These are phyloP conservation scores for Xylogone sp. DNA, from an alignment of 2,329 filamentous ascomycete genomes.

Conservation along the genomic window DNA sequence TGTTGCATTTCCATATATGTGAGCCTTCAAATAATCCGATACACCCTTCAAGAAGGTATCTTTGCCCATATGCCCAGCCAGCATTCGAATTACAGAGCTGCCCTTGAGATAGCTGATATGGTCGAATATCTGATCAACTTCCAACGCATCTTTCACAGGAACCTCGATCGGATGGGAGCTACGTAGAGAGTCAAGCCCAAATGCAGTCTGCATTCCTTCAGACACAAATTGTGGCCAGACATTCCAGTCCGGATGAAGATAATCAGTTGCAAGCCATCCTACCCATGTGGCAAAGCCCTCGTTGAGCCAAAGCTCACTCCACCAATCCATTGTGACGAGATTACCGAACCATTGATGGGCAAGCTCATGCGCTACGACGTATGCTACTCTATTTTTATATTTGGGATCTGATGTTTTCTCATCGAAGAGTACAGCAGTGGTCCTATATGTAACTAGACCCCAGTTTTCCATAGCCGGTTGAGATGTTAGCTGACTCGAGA, in stretches of 20 bases:
- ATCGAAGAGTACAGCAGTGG: conserved; percentile 94
- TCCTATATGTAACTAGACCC: conserved; percentile 94
- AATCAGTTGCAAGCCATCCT: conserved; percentile 86
- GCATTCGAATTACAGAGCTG: conserved; percentile 93
- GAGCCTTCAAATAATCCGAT: conserved; percentile 79
- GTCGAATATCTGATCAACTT: conserved; percentile 98
- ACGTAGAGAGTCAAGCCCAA: conserved; percentile 83
- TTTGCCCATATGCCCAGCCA: conserved; percentile 83
- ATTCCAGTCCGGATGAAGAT: conserved; percentile 95
- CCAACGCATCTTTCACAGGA: conserved; percentile 85
- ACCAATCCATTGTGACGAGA: conserved; percentile 95
- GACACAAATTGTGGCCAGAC: conserved; percentile 97
- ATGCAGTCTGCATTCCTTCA: conserved; percentile 89
- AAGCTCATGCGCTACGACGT: conserved; percentile 96
- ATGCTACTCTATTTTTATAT: conserved; percentile 91
- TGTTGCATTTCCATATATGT: conserved; percentile 86
- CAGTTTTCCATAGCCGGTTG: conserved; percentile 76
- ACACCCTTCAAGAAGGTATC: conserved; percentile 90
- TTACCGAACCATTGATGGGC: conserved; percentile 97
- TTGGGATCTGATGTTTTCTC: conserved; percentile 84
- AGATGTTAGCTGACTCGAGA: conserved; percentile 42
- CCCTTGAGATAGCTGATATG: conserved; percentile 96
- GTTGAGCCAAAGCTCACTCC: conserved; percentile 90
- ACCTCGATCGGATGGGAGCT: conserved; percentile 96
- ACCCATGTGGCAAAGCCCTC: conserved; percentile 99